phyloP scores from a whole-genome alignment of 768 basidiomycete genomes.

The Tricholomella constricta region DNA sequence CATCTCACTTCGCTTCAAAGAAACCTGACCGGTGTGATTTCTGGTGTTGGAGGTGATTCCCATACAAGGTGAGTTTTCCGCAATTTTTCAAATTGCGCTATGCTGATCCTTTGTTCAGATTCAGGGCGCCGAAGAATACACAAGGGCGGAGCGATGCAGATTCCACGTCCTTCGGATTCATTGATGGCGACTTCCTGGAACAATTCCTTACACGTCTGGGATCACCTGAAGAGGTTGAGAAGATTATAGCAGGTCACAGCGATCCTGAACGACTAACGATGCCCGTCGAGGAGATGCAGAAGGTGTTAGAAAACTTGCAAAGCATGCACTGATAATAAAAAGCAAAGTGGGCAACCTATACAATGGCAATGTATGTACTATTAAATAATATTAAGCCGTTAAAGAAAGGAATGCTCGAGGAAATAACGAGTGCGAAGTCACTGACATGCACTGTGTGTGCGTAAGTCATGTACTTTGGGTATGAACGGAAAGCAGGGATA shows the following conservation, averaged over 20 bases:
- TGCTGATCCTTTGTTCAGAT: slow-evolving; percentile 42
- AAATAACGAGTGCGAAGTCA: neutral
- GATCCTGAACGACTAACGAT: slow-evolving; percentile 59
- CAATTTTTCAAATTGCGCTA: neutral
- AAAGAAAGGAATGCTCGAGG: neutral
- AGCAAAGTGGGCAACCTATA: slow-evolving; percentile 11
- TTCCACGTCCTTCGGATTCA: slow-evolving; percentile 65
- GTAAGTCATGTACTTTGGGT: slow-evolving; percentile 3
- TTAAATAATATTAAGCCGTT: slow-evolving; percentile 10
- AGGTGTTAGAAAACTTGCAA: slow-evolving; percentile 52
- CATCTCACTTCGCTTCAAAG: slow-evolving; percentile 72
- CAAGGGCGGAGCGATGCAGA: slow-evolving; percentile 61
- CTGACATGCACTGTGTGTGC: neutral
- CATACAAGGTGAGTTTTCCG: slow-evolving; percentile 57
- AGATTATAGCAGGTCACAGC: slow-evolving; percentile 57
- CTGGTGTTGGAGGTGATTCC: slow-evolving; percentile 53
- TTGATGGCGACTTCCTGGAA: slow-evolving; percentile 89
- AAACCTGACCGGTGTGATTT: slow-evolving; percentile 62
- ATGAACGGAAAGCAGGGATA: neutral
- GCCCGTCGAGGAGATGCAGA: slow-evolving; percentile 43
- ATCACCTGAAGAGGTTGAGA: slow-evolving; percentile 43
- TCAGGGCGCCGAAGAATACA: slow-evolving; percentile 64
- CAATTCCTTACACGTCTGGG: slow-evolving; percentile 49
- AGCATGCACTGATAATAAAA: slow-evolving; percentile 49
- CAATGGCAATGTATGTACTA: slow-evolving; percentile 19